Evolutionary conservation across 2,329 filamentous ascomycete species (phyloP).

Genomic region (Fusarium oligoseptatum): DNA sequence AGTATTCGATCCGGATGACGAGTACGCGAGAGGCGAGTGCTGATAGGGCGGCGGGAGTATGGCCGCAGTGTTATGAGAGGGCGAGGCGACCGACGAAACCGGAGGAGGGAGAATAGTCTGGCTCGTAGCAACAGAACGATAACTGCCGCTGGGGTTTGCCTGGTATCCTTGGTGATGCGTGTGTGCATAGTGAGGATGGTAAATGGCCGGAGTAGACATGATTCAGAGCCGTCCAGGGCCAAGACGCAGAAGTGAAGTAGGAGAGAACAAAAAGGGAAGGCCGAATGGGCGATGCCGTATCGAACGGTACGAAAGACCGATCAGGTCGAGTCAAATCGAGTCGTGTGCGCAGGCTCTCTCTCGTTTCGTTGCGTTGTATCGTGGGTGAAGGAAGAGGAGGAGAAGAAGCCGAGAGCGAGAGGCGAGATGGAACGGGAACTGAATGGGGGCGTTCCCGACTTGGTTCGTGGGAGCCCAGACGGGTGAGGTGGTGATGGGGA

Average conservation of each 20-base stretch:
- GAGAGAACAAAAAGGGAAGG: slow-evolving; percentile 21
- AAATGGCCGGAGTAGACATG: slow-evolving; percentile 84
- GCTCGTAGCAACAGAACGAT: slow-evolving; percentile 46
- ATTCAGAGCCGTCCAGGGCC: slow-evolving; percentile 45
- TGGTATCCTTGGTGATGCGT: slow-evolving; percentile 50
- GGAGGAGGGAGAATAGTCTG: slow-evolving; percentile 49
- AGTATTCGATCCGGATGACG: slow-evolving; percentile 51
- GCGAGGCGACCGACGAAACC: slow-evolving; percentile 44
- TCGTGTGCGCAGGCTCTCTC: slow-evolving; percentile 26
- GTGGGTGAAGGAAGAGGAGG: slow-evolving; percentile 32
- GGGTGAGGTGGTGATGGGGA: no score
- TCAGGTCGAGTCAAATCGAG: slow-evolving; percentile 28
- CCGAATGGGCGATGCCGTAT: slow-evolving; percentile 31
- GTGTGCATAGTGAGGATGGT: slow-evolving; percentile 37
- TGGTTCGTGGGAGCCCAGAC: slow-evolving; percentile 9
- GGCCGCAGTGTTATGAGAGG: slow-evolving; percentile 39
- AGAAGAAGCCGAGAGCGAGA: slow-evolving; percentile 37
- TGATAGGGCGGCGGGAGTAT: slow-evolving; percentile 47
- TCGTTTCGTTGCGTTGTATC: slow-evolving; percentile 29
- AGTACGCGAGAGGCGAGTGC: slow-evolving; percentile 48
- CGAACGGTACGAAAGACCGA: slow-evolving; percentile 35
- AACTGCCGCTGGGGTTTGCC: slow-evolving; percentile 46
- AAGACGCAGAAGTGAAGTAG: slow-evolving; percentile 26
- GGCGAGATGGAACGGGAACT: slow-evolving; percentile 35
- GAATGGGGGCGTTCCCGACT: no score